These are phyloP conservation scores for Colletotrichum liaoningense DNA, from an alignment of 2,329 filamentous ascomycete species.

Conservation along the genomic window DNA sequence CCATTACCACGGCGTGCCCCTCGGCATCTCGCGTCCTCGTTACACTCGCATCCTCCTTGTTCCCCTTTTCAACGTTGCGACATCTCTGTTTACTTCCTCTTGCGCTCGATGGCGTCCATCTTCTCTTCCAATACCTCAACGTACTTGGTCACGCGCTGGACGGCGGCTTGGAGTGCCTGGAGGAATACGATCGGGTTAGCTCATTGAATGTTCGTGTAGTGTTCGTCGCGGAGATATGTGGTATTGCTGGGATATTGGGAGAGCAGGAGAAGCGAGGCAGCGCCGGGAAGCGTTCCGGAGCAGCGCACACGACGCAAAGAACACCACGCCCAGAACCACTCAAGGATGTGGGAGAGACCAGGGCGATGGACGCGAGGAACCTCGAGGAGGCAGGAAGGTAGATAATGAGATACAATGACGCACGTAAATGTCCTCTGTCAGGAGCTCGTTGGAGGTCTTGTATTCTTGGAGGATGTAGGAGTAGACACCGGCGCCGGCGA, in stretches of 20 bases:
- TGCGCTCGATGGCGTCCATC: constrained; percentile 72
- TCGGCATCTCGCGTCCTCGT: neutral
- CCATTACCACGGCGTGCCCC: constrained; percentile 12
- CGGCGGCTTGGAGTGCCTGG: constrained; percentile 87
- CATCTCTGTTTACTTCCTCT: constrained; percentile 68
- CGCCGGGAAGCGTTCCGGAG: neutral
- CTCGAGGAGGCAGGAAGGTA: neutral
- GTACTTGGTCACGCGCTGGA: constrained; percentile 87
- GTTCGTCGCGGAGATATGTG: neutral
- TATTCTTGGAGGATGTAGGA: constrained; percentile 95
- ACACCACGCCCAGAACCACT: neutral
- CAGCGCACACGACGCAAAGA: neutral
- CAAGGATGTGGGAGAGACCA: constrained; percentile 6
- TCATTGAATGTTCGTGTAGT: neutral
- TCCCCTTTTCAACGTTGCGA: neutral
- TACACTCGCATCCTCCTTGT: neutral
- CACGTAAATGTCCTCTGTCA: constrained; percentile 97
- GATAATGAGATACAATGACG: constrained; percentile 61
- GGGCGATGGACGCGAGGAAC: neutral
- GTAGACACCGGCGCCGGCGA: constrained; percentile 86
- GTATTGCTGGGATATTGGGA: neutral
- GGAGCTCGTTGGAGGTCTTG: constrained; percentile 89
- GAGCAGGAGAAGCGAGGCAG: neutral
- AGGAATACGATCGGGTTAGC: constrained; percentile 1
- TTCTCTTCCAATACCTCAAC: constrained; percentile 85